Base-by-base conservation (phyloP, 495 filamentous ascomycete genomes). In the Clavariopsis aquatica region DNA sequence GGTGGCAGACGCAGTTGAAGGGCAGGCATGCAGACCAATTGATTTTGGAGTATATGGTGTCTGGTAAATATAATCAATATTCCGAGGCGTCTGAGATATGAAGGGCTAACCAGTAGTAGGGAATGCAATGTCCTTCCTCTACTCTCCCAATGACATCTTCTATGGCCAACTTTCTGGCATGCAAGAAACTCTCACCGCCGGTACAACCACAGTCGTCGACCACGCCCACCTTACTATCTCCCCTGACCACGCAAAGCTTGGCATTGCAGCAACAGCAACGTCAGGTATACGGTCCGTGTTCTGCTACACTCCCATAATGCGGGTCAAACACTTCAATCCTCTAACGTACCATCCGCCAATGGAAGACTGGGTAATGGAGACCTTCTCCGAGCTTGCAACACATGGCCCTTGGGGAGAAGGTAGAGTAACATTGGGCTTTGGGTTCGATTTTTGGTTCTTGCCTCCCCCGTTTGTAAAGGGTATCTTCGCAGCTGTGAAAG, bases 151-250 rank as follows among this genome's bases (percentile, higher is more conserved):
- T 7, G 82, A 84, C 54, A 70, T 81, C 6, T 86, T 80, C 73
- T 82, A 77, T 71, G 80, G 83, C 24, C 75, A 86, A 66, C 74
- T 87, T 0, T 77, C 75, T 2, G 84, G 83, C 1, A 74, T 75
- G 36, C 75, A 82, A 9, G 83, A 86, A 59, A 75, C 76, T 15
- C 43, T 88, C 17, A 76, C 85, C 64, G 78, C 77, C 5, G 85
- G 85, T 15, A 82, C 80, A 4, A 88, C 85, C 3, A 85, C 83
- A 0, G 75, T 84, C 0, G 76, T 85, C 1, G 84, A 87, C 63
- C 82, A 85, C 64, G 80, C 83, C 0, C 80, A 85, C 70, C 65
- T 80, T 38, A 82, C 76, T 51, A 75, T 74, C 53, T 76, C 79
- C 0, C 71, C 74, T 2, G 78, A 77, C 0, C 73, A 79, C 62